Percentiles rank a stretch among this genome's conserved stretches.
phyloP scores from a whole-genome alignment of 2,329 filamentous ascomycete species.

The Aaosphaeria arxii region DNA sequence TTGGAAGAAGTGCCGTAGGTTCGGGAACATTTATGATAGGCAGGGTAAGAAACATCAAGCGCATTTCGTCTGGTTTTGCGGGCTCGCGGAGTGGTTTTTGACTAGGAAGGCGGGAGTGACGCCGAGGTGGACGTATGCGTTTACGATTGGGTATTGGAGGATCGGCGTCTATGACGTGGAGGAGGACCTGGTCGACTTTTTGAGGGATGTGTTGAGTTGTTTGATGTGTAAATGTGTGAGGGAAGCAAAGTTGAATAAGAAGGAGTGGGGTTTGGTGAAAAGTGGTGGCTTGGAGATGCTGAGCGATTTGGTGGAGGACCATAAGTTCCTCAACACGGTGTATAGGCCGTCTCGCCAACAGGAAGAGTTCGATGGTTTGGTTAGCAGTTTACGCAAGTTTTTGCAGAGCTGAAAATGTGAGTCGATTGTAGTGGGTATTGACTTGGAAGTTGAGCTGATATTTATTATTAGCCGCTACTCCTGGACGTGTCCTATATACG shows the following conservation, averaged over 20 bases:
- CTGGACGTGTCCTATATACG: too few relatives aligned
- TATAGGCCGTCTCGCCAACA: too few relatives aligned
- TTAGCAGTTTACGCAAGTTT: too few relatives aligned
- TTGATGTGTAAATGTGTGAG: conserved; percentile 7
- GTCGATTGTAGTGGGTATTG: too few relatives aligned
- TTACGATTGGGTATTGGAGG: neutral
- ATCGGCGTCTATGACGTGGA: too few relatives aligned
- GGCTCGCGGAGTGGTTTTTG: conserved; percentile 15
- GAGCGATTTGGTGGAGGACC: neutral
- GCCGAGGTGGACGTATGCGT: too few relatives aligned
- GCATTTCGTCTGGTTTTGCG: conserved; percentile 16
- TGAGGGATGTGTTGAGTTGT: conserved; percentile 1
- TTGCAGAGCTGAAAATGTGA: too few relatives aligned
- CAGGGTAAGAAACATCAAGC: neutral
- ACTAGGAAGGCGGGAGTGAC: conserved; percentile 1
- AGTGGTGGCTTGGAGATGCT: neutral
- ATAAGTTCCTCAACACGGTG: too few relatives aligned
- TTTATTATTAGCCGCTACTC: too few relatives aligned
- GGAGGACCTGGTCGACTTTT: neutral
- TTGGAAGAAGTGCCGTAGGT: conserved; percentile 19
- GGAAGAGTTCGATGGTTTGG: too few relatives aligned
- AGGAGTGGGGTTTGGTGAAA: neutral
- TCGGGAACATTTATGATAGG: conserved; percentile 21
- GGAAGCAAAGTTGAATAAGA: neutral
- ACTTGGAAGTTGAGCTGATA: too few relatives aligned